Evolutionary conservation across 805 yeast species (phyloP).

Genomic region (Sungouiella blattae): DNA sequence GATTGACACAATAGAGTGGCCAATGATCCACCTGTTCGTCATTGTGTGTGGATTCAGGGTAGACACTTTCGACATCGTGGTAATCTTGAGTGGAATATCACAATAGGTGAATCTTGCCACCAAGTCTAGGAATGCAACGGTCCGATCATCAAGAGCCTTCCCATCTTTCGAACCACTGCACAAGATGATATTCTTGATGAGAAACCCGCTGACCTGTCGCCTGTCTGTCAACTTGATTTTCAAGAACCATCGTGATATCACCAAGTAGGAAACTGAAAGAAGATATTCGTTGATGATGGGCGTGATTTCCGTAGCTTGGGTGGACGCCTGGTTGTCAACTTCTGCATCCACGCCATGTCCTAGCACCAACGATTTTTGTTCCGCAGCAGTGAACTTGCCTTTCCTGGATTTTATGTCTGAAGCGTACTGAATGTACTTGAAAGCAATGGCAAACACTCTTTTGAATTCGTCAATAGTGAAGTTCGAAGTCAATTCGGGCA

Average conservation of each 20-base stretch:
- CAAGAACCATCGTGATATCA: slow-evolving; percentile 69
- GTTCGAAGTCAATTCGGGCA: slow-evolving; percentile 65
- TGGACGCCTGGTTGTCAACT: slow-evolving; percentile 54
- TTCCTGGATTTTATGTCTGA: slow-evolving; percentile 38
- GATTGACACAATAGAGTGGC: slow-evolving; percentile 54
- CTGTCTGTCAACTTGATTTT: slow-evolving; percentile 59
- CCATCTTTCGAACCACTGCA: slow-evolving; percentile 21
- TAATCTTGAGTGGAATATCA: slow-evolving; percentile 52
- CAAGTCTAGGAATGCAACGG: slow-evolving; percentile 63
- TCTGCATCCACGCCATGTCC: slow-evolving; percentile 45
- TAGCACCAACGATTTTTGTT: neutral
- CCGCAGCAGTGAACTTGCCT: too few species aligned
- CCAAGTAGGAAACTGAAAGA: slow-evolving; percentile 59
- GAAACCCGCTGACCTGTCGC: slow-evolving; percentile 55
- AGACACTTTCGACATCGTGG: neutral
- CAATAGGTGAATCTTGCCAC: slow-evolving; percentile 64
- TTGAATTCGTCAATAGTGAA: slow-evolving; percentile 75
- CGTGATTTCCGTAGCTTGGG: slow-evolving; percentile 42
- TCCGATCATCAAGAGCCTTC: slow-evolving; percentile 45
- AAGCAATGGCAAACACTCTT: slow-evolving; percentile 78
- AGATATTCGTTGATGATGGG: slow-evolving; percentile 59
- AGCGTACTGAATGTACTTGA: slow-evolving; percentile 72
- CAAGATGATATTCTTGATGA: slow-evolving; percentile 52
- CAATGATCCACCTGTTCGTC: slow-evolving; percentile 55
- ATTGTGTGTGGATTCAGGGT: neutral